Evolutionary conservation across 2,329 filamentous ascomycete species (phyloP), one percentile per base, ranked within the genome.

Genomic region (Thermothelomyces thermophilus): DNA sequence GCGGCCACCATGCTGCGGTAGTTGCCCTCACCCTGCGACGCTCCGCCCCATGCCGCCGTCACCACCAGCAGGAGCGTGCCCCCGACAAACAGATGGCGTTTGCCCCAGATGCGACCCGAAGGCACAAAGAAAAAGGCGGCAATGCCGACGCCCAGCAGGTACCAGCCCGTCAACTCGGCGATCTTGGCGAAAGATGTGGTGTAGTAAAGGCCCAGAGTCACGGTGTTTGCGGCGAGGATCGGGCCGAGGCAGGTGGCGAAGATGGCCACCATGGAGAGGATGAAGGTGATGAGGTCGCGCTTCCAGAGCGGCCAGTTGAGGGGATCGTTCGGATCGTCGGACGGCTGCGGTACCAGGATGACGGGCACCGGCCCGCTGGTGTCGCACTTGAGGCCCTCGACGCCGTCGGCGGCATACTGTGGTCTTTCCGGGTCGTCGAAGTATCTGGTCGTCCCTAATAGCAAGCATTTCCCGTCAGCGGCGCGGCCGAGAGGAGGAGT

Each of bases 261-360:
- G 62, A 95, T 84, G 55, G 87, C 85, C 20, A 86, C 79, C 52
- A 93, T 70, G 56, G 86, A 95, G 22, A 97, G 80, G 55, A 87
- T 77, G 51, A 82, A 73, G 54, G 90, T 84, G 63, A 93, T 90
- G 46, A 86, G 60, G 65, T 96, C 90, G 64, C 90, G 87, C 59
- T 80, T 80, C 86, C 87, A 91, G 53, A 95, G 67, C 19, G 90
- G 86, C 90, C 90, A 96, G 64, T 75, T 76, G 56, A 95, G 73
- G 26, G 89, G 90, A 67, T 96, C 90, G 65, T 94, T 91, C 3
- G 87, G 88, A 65, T 95, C 88, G 66, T 95, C 86, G 55, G 84
- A 90, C 2, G 91, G 91, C 63, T 96, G 91, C 5, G 91, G 91
- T 5, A 75, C 85, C 28, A 96, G 79, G 59, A 96, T 86, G 60